A percentile compares a stretch with the other conserved stretches of the same genome.
Evolutionary conservation across 2,329 filamentous ascomycete genomes (phyloP).

Genomic region (Exserohilum turcica): DNA sequence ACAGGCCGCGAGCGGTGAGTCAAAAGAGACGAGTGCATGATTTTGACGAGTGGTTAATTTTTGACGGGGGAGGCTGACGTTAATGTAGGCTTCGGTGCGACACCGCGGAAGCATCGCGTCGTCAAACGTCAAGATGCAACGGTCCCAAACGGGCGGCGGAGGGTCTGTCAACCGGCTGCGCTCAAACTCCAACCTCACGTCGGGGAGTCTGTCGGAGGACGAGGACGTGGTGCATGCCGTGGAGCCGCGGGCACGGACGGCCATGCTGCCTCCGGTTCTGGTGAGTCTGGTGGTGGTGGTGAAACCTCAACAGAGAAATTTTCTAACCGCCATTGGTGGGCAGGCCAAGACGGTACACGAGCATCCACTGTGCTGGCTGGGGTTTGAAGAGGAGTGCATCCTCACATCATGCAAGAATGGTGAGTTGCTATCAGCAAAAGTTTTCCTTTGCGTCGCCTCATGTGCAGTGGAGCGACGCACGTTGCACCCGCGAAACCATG

Average conservation of each 20-base stretch:
- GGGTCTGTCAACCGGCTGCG: constrained; percentile 67
- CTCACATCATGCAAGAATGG: constrained; percentile 90
- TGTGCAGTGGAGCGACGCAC: constrained; percentile 13
- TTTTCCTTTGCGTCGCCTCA: constrained; percentile 17
- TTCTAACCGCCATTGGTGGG: constrained; percentile 7
- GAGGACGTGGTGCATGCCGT: constrained; percentile 76
- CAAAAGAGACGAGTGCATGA: neutral
- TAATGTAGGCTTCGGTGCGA: constrained; percentile 57
- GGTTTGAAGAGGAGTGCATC: constrained; percentile 92
- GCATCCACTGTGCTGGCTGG: constrained; percentile 86
- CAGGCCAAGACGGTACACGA: constrained; percentile 83
- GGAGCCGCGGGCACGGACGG: constrained; percentile 80
- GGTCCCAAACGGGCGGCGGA: constrained; percentile 64
- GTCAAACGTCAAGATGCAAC: constrained; percentile 51
- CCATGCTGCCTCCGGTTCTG: constrained; percentile 88
- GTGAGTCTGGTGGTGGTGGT: constrained; percentile 58
- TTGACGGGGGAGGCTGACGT: neutral
- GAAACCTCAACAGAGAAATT: constrained; percentile 4
- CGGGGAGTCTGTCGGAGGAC: constrained; percentile 59
- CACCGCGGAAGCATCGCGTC: constrained; percentile 61
- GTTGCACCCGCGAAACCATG: constrained; percentile 2
- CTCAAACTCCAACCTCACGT: constrained; percentile 72
- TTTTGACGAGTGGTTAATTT: neutral
- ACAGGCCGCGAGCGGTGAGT: constrained; percentile 78
- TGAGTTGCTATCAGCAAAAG: constrained; percentile 54